A percentile compares a stretch with the other conserved stretches of the same genome.
phyloP scores from a whole-genome alignment of 495 filamentous ascomycete genomes.

The Xylaria sp. region DNA sequence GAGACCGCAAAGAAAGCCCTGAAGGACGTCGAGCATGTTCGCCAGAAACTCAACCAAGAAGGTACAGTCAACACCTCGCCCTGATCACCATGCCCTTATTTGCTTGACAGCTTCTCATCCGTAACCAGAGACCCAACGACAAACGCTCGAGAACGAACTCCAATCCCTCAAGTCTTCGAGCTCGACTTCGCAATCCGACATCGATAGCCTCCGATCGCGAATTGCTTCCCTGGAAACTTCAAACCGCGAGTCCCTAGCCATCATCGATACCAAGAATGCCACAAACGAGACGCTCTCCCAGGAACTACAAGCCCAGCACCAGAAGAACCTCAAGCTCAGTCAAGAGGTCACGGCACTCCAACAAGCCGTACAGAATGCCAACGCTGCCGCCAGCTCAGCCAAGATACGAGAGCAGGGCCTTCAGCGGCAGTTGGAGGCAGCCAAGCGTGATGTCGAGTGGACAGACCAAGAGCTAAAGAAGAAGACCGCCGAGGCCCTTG shows the following conservation, averaged over 20 bases:
- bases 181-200: conserved; percentile 77
- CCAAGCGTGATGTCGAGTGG: conserved; percentile 90
- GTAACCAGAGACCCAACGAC: conserved; percentile 43
- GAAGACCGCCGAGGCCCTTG: conserved; percentile 81
- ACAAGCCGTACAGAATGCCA: conserved; percentile 79
- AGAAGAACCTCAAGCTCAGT: conserved; percentile 82
- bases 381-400: conserved; percentile 74
- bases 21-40: conserved; percentile 77
- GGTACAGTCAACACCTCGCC: conserved; percentile 60
- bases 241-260: conserved; percentile 84
- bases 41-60: conserved; percentile 79
- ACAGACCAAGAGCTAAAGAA: conserved; percentile 88
- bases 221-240: conserved; percentile 87
- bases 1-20: conserved; percentile 78
- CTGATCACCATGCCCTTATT: background rate
- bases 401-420: conserved; percentile 88
- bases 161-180: conserved; percentile 77
- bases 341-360: conserved; percentile 81
- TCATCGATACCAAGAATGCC: conserved; percentile 86
- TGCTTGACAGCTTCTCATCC: conserved; percentile 26
- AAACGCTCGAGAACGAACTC: conserved; percentile 78
- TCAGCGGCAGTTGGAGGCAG: conserved; percentile 85
- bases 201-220: conserved; percentile 74
- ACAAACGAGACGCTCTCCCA: conserved; percentile 86
- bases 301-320: conserved; percentile 85